These are phyloP conservation scores for Vigna angularis DNA, from an alignment of 306 rosid genomes.

Conservation along the genomic window DNA sequence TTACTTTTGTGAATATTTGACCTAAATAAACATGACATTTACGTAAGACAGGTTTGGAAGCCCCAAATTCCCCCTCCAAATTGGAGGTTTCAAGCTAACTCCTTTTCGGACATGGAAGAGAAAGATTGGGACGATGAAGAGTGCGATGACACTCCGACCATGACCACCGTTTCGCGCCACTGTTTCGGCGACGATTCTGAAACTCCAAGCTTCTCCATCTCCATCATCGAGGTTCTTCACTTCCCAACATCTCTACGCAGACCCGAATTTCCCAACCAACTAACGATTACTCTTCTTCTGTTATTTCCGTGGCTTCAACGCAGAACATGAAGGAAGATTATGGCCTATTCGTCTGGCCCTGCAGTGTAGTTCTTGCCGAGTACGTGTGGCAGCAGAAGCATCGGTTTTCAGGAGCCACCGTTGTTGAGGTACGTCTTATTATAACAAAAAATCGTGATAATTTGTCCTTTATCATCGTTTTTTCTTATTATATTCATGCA, in stretches of 20 bases:
- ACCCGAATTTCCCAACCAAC: neutral
- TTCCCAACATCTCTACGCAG: neutral
- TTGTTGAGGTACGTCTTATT: slow-evolving; percentile 64
- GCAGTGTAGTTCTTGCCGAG: slow-evolving; percentile 77
- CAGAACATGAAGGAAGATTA: slow-evolving; percentile 88
- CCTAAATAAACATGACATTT: no score
- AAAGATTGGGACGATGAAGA: slow-evolving; percentile 35
- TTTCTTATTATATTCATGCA: slow-evolving; percentile 30
- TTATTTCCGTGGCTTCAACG: slow-evolving; percentile 2
- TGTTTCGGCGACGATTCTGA: slow-evolving; percentile 54
- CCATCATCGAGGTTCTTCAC: slow-evolving; percentile 68
- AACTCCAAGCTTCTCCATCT: slow-evolving; percentile 52
- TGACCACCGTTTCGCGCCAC: slow-evolving; percentile 72
- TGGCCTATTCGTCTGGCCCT: slow-evolving; percentile 94
- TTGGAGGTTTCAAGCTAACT: neutral
- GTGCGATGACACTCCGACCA: slow-evolving; percentile 26
- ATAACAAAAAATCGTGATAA: neutral
- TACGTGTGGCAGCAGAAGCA: slow-evolving; percentile 81
- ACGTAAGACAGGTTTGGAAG: no score
- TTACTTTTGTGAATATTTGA: no score
- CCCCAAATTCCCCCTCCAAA: no score
- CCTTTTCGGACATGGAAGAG: slow-evolving; percentile 46
- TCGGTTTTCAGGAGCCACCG: slow-evolving; percentile 65
- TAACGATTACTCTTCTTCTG: neutral
- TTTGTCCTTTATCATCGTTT: neutral